phyloP scores from a whole-genome alignment of 2,329 filamentous ascomycete genomes.

The Pseudonectria foliicola region DNA sequence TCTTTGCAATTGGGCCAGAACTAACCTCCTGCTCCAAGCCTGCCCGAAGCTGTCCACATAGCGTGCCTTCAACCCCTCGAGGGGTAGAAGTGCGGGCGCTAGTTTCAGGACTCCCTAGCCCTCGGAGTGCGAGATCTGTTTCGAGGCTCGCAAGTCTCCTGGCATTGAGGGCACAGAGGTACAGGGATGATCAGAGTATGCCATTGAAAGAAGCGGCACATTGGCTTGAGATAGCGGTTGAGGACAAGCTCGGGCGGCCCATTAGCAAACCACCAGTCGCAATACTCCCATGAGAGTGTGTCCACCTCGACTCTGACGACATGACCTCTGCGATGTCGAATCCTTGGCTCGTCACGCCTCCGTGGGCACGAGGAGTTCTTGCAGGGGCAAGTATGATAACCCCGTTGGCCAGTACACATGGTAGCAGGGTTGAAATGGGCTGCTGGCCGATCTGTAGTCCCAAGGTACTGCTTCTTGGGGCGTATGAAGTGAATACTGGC shows the following conservation, averaged over 20 bases:
- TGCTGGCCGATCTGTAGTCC: background rate
- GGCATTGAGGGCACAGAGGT: constrained; percentile 11
- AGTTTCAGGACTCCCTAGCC: background rate
- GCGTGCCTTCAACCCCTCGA: too few species aligned
- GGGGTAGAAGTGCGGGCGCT: background rate
- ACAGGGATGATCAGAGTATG: constrained; percentile 12
- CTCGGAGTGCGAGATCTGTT: constrained; percentile 1
- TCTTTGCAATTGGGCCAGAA: background rate
- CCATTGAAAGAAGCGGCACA: constrained; percentile 17
- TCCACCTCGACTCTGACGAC: constrained; percentile 14
- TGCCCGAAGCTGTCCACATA: too few species aligned
- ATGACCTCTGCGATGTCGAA: constrained; percentile 13
- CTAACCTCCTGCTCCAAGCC: background rate
- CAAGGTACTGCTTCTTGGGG: too few species aligned
- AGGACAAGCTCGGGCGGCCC: constrained; percentile 21
- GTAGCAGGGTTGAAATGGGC: background rate
- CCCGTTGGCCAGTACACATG: constrained; percentile 22
- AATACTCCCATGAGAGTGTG: constrained; percentile 18
- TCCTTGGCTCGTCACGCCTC: constrained; percentile 11
- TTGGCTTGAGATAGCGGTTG: constrained; percentile 19
- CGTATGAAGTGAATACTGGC: too few species aligned
- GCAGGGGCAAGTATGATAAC: constrained; percentile 19
- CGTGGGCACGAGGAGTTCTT: constrained; percentile 14
- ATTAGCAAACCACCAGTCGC: constrained; percentile 20
- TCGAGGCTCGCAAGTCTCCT: constrained; percentile 6